These are phyloP conservation scores for Heterococcus sp. DNA, from an alignment of 108 stramenopile genomes.

Conservation along the genomic window DNA sequence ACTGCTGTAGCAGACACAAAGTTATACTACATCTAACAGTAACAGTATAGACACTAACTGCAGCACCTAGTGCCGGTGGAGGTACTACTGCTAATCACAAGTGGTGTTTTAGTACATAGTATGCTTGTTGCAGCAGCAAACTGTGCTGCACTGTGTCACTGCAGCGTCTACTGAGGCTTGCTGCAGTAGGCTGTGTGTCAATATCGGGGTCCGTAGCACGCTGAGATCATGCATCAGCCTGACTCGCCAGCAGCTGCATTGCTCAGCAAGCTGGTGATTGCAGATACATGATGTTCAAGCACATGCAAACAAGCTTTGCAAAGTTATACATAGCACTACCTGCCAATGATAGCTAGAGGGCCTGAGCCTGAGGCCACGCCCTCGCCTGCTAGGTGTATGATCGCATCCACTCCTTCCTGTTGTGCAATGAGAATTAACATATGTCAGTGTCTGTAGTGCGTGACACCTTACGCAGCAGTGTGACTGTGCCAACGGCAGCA, in stretches of 20 bases:
- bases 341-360: slow-evolving; percentile 5
- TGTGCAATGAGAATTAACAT: no score
- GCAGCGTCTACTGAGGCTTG: neutral
- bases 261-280: neutral
- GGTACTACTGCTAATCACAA: no score
- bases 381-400: slow-evolving; percentile 16
- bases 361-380: slow-evolving; percentile 4
- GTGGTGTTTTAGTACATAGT: no score
- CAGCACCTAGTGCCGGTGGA: neutral
- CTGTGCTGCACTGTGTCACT: neutral
- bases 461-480: no score
- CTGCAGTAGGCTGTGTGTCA: no score
- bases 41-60: neutral
- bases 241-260: neutral
- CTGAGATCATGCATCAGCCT: no score
- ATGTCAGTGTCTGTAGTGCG: no score
- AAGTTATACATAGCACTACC: neutral
- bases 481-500: no score
- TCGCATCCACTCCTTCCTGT: slow-evolving; percentile 8
- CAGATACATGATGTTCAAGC: neutral
- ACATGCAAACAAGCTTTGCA: neutral
- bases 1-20: neutral
- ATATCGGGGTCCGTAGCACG: no score
- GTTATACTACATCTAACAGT: neutral
- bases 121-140: no score